These are phyloP conservation scores for Arctium minus DNA, from an alignment of 129 eudicot species.

Conservation along the genomic window DNA sequence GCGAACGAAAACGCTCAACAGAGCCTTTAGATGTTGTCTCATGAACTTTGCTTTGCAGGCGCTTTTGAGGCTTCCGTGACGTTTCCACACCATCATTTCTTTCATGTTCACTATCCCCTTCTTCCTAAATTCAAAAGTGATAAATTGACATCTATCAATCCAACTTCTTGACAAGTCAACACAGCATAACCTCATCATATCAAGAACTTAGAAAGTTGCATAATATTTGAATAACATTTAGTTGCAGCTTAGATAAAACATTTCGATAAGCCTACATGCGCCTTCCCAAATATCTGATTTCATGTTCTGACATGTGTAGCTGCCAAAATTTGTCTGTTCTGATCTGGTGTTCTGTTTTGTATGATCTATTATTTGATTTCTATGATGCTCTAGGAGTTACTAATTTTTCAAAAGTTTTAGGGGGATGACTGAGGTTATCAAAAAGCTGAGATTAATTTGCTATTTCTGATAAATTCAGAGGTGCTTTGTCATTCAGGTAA, in stretches of 20 bases:
- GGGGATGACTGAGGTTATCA: neutral
- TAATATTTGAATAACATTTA: neutral
- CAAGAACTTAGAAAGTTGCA: conserved; percentile 9
- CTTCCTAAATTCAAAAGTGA: conserved; percentile 48
- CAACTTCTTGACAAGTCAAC: conserved; percentile 9
- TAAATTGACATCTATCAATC: neutral
- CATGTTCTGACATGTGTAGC: neutral
- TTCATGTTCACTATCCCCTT: conserved; percentile 86
- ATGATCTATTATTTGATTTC: neutral
- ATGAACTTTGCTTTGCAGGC: conserved; percentile 52
- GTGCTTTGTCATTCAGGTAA: neutral
- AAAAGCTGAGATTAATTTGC: neutral
- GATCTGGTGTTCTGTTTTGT: neutral
- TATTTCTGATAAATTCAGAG: neutral
- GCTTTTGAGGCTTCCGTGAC: conserved; percentile 75
- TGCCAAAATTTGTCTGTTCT: neutral
- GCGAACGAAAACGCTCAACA: conserved; percentile 35
- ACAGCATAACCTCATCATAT: neutral
- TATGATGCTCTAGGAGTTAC: neutral
- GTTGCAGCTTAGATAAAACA: neutral
- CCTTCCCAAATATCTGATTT: neutral
- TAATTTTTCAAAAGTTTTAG: neutral
- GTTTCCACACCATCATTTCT: conserved; percentile 74
- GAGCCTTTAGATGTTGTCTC: conserved; percentile 45
- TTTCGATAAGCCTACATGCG: neutral